Percentiles rank a stretch among this genome's conserved stretches.
phyloP scores from a whole-genome alignment of 1,284 basidiomycete genomes.

The Ustilago curta region DNA sequence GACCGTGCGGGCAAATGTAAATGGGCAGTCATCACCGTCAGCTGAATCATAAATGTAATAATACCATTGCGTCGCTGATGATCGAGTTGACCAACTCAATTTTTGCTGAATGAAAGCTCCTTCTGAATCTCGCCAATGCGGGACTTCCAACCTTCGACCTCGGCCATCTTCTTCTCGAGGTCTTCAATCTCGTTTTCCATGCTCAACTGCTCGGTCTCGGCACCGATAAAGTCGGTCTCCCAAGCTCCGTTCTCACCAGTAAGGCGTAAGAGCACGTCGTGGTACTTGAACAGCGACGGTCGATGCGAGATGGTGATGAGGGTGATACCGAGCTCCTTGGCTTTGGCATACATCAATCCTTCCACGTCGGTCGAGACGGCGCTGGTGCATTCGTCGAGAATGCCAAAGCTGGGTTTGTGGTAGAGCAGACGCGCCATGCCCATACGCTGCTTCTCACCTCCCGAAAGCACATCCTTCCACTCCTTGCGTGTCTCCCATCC shows the following conservation, averaged over 20 bases:
- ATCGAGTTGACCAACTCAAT: conserved; percentile 6
- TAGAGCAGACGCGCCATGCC: conserved; percentile 79
- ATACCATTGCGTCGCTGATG: neutral
- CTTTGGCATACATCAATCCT: conserved; percentile 93
- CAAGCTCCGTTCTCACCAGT: conserved; percentile 77
- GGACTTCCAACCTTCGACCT: conserved; percentile 70
- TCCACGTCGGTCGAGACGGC: conserved; percentile 97
- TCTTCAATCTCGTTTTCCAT: conserved; percentile 71
- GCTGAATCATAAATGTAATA: neutral
- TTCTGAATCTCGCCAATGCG: conserved; percentile 69
- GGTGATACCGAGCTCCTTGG: conserved; percentile 90
- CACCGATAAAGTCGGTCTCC: conserved; percentile 79
- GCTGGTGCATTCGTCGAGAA: conserved; percentile 85
- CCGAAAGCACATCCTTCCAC: conserved; percentile 81
- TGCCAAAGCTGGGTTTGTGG: conserved; percentile 77
- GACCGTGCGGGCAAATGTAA: conserved; percentile 27
- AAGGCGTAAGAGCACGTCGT: conserved; percentile 82
- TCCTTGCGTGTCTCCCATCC: conserved; percentile 83
- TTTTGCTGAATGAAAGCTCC: conserved; percentile 69
- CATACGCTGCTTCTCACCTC: conserved; percentile 87
- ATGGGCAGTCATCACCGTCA: conserved; percentile 43
- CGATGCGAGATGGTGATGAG: conserved; percentile 83
- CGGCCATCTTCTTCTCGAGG: conserved; percentile 68
- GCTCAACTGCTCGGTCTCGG: conserved; percentile 79
- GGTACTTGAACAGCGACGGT: conserved; percentile 74